Evolutionary conservation across 768 basidiomycete genomes (phyloP), one percentile per base, ranked within the genome.

Genomic region (Cystofilobasidium ferigula): DNA sequence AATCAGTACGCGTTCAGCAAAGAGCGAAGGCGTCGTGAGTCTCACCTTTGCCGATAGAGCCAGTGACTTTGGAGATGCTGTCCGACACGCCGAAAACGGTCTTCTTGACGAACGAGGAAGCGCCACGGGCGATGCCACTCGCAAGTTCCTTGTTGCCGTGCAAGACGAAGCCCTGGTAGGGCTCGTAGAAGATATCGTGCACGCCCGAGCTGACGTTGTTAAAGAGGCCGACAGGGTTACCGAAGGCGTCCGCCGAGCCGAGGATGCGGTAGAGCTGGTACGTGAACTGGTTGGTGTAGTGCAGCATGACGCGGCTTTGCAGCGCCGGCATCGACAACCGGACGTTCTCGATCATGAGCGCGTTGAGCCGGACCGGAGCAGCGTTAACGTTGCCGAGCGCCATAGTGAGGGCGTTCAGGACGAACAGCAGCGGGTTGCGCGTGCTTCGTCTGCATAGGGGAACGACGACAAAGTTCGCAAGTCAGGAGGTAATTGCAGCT

Each of bases 131-230:
- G 65, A 97, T 89, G 26, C 93, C 90, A 66, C 91, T 85, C 3
- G 93, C 95, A 32, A 98, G 77, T 65, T 97, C 94, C 72, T 85
- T 86, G 76, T 93, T 94, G 3, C 94, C 94, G 72, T 91, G 91
- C 83, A 94, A 88, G 63, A 99, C 87, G 35, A 93, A 88, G 38
- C 93, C 93, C 64, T 92, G 86, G 80, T 93, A 95, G 1, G 95
- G 95, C 75, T 97, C 94, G 70, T 98, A 95, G 80, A 99, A 98
- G 70, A 98, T 93, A 75, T 99, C 95, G 61, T 88, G 88, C 7
- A 98, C 89, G 14, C 95, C 95, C 34, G 92, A 95, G 73, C 90
- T 94, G 73, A 99, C 92, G 73, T 98, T 98, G 58, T 88, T 94
- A 80, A 99, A 98, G 51, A 99, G 81, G 13, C 95, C 95, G 53